These are phyloP conservation scores for Fusarium poae DNA, from an alignment of 2,329 filamentous ascomycete species.

Conservation along the genomic window DNA sequence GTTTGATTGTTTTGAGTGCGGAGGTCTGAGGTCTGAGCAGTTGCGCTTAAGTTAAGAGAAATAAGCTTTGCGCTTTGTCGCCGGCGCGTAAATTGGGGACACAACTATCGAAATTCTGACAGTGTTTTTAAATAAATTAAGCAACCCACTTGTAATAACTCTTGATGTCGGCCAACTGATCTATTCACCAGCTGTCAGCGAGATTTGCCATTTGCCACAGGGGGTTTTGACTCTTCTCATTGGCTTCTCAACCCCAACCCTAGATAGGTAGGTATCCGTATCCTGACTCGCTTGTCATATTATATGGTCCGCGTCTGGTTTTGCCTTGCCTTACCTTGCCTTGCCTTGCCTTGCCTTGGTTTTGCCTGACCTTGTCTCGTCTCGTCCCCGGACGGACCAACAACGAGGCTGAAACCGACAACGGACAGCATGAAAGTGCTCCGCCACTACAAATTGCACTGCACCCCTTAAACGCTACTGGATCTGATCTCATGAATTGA, in stretches of 20 bases:
- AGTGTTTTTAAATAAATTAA: slow-evolving; percentile 1
- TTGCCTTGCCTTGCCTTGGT: slow-evolving; percentile 20
- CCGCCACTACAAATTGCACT: slow-evolving; percentile 23
- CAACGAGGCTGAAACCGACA: slow-evolving; percentile 41
- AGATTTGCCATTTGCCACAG: slow-evolving; percentile 43
- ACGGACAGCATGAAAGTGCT: slow-evolving; percentile 38
- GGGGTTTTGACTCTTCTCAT: slow-evolving; percentile 30
- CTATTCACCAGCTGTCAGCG: slow-evolving; percentile 29
- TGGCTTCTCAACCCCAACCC: slow-evolving; percentile 37
- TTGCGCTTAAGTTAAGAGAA: slow-evolving; percentile 1
- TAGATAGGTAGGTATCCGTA: slow-evolving; percentile 23
- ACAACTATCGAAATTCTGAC: slow-evolving; percentile 6
- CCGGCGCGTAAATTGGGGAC: slow-evolving; percentile 3
- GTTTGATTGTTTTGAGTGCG: slow-evolving; percentile 5
- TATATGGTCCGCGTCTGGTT: slow-evolving; percentile 26
- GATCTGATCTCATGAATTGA: slow-evolving; percentile 11
- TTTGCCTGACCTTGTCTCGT: slow-evolving; percentile 28
- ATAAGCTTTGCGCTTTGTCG: slow-evolving; percentile 18
- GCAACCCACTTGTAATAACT: slow-evolving; percentile 19
- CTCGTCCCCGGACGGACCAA: slow-evolving; percentile 35
- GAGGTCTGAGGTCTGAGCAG: slow-evolving; percentile 4
- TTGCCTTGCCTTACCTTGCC: slow-evolving; percentile 8
- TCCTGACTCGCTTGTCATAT: slow-evolving; percentile 41
- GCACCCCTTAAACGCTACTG: slow-evolving; percentile 5
- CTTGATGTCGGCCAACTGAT: background rate